phyloP scores from a whole-genome alignment of 164 flowering plant genomes.

The Echeveria elegans region DNA sequence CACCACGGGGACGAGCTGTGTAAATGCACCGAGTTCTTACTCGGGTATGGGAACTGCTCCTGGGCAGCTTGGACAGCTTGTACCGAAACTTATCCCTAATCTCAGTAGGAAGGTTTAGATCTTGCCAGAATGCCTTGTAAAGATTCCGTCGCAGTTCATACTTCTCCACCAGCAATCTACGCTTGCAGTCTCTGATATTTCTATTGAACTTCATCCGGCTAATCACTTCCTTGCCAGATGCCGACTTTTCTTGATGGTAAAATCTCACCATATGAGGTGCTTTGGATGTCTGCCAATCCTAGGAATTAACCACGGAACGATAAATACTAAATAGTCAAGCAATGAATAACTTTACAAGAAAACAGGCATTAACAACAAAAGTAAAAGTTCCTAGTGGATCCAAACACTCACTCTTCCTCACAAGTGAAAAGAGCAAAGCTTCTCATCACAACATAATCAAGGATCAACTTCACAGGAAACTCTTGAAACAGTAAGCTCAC shows the following conservation, averaged over 20 bases:
- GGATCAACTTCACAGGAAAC: too few species aligned
- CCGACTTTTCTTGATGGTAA: neutral
- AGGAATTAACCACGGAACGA: too few species aligned
- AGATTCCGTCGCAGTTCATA: constrained; percentile 12
- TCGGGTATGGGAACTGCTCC: constrained; percentile 35
- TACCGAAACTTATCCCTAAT: constrained; percentile 22
- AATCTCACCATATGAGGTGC: neutral
- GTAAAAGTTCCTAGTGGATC: too few species aligned
- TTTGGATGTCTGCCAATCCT: neutral
- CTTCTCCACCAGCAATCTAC: constrained; percentile 12
- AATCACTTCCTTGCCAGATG: neutral
- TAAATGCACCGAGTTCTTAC: constrained; percentile 34
- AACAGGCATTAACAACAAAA: too few species aligned
- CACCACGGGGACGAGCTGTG: constrained; percentile 34
- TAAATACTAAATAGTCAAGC: neutral
- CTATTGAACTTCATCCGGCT: constrained; percentile 5
- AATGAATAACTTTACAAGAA: too few species aligned
- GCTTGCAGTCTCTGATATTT: constrained; percentile 8
- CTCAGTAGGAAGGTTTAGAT: constrained; percentile 20
- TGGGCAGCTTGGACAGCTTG: constrained; percentile 32
- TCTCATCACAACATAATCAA: too few species aligned
- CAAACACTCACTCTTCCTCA: too few species aligned
- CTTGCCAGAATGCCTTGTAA: constrained; percentile 9
- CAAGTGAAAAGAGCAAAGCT: too few species aligned
- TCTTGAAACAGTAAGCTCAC: too few species aligned